phyloP scores from a whole-genome alignment of 2,329 filamentous ascomycete genomes.

The Fusarium coffeatum region DNA sequence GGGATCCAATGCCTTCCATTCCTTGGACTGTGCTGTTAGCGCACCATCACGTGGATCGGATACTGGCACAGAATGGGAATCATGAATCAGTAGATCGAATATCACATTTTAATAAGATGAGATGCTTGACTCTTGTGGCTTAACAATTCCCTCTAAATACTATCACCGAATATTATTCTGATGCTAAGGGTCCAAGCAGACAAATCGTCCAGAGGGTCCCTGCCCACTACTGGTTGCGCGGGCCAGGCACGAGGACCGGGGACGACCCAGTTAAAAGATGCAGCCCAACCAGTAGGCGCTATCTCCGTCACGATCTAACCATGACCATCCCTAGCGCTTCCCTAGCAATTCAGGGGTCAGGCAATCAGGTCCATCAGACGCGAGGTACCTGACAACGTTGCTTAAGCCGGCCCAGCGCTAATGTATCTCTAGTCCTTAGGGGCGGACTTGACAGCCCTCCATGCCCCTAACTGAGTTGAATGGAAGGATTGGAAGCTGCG shows the following conservation, averaged over 20 bases:
- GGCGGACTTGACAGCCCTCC: constrained; percentile 44
- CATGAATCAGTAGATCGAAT: constrained; percentile 5
- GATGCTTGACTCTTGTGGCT: constrained; percentile 2
- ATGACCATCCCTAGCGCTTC: constrained; percentile 10
- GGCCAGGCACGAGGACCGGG: constrained; percentile 39
- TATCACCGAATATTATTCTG: constrained; percentile 19
- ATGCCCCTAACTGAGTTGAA: constrained; percentile 29
- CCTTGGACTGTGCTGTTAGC: constrained; percentile 3
- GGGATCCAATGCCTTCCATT: constrained; percentile 4
- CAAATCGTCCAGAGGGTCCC: constrained; percentile 24
- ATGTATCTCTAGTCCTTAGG: constrained; percentile 30
- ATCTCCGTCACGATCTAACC: constrained; percentile 21
- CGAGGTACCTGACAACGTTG: constrained; percentile 38
- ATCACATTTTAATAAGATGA: constrained; percentile 20
- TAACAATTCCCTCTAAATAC: neutral
- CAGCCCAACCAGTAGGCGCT: constrained; percentile 35
- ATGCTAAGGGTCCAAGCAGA: constrained; percentile 39
- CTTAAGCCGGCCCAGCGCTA: constrained; percentile 31
- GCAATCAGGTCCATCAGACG: constrained; percentile 26
- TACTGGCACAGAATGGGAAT: neutral
- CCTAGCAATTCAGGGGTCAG: constrained; percentile 37
- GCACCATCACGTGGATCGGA: neutral
- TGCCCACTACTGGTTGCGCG: constrained; percentile 39
- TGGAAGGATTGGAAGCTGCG: constrained; percentile 29
- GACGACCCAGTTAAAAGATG: constrained; percentile 8